A percentile compares a stretch with the other conserved stretches of the same genome.
Conservation (phyloP, 139 green algal genomes). For the Nannochloris sp. region DNA sequence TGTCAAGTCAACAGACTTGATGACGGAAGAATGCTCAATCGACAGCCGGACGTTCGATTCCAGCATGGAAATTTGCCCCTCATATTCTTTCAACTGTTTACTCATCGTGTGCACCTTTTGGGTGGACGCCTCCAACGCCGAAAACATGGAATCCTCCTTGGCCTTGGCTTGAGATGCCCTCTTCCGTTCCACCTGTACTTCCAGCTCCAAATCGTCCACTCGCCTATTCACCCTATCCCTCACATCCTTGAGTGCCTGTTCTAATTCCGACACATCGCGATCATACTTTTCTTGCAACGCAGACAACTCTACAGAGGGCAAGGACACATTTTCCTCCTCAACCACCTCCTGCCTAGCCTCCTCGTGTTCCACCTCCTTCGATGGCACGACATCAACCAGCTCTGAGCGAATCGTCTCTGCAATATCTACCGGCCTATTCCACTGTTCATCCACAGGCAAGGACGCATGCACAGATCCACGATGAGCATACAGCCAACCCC, state of each 20-base stretch:
- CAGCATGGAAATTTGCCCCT: not conserved
- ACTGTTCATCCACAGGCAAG: too few species aligned
- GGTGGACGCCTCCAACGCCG: not conserved
- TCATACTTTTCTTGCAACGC: not conserved
- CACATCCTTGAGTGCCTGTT: not conserved
- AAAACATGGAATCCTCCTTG: not conserved
- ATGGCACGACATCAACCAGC: not conserved
- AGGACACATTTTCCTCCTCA: too few species aligned
- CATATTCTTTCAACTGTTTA: not conserved
- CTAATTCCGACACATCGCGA: not conserved
- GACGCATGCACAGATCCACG: too few species aligned
- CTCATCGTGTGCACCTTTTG: not conserved
- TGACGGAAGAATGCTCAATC: not conserved
- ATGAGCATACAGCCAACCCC: too few species aligned
- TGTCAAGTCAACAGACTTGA: slow-evolving; percentile 2
- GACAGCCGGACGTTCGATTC: not conserved
- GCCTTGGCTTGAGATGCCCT: slow-evolving; percentile 1
- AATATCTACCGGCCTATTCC: not conserved
- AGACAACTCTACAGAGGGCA: too few species aligned
- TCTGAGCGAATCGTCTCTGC: not conserved
- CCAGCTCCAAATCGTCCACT: not conserved
- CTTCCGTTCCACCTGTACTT: not conserved
- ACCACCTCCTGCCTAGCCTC: too few species aligned
- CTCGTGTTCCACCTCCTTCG: too few species aligned
- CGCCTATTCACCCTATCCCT: not conserved